A percentile compares a stretch with the other conserved stretches of the same genome.
phyloP scores from a whole-genome alignment of 1,139 yeast species.

The Zygoascus meyerae region DNA sequence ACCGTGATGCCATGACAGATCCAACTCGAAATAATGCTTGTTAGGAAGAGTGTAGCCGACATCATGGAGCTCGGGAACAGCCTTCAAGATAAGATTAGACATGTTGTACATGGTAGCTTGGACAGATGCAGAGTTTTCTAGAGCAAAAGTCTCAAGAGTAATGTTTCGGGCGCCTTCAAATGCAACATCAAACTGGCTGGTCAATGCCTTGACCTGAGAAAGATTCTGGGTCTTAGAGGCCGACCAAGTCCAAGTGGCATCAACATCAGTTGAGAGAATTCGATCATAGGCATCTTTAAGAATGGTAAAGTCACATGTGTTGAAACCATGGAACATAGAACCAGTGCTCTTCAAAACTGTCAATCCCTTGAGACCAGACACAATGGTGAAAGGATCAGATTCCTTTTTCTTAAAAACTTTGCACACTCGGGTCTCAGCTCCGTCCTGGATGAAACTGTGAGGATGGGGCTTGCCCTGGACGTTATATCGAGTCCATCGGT shows the following conservation, averaged over 20 bases:
- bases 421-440: conserved; percentile 69
- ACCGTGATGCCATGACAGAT: conserved; percentile 77
- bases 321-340: conserved; percentile 84
- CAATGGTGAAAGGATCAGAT: conserved; percentile 46
- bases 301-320: conserved; percentile 83
- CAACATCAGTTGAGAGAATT: conserved; percentile 81
- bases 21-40: conserved; percentile 79
- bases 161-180: conserved; percentile 56
- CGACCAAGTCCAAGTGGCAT: conserved; percentile 66
- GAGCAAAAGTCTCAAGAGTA: conserved; percentile 73
- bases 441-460: conserved; percentile 81
- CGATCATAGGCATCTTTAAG: conserved; percentile 77
- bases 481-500: conserved; percentile 70
- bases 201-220: conserved; percentile 46
- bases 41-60: conserved; percentile 79
- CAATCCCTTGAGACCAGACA: conserved; percentile 74
- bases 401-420: conserved; percentile 45
- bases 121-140: conserved; percentile 82
- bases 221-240: conserved; percentile 47
- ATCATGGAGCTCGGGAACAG: conserved; percentile 49
- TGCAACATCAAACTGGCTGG: conserved; percentile 57
- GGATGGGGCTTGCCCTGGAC: conserved; percentile 71
- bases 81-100: conserved; percentile 62
- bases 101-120: conserved; percentile 96
- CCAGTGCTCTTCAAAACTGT: conserved; percentile 92